Percentiles rank a stretch among this genome's conserved stretches.
These are phyloP conservation scores for Rachicladosporium sp. DNA, from an alignment of 2,329 filamentous ascomycete genomes.

Conservation along the genomic window DNA sequence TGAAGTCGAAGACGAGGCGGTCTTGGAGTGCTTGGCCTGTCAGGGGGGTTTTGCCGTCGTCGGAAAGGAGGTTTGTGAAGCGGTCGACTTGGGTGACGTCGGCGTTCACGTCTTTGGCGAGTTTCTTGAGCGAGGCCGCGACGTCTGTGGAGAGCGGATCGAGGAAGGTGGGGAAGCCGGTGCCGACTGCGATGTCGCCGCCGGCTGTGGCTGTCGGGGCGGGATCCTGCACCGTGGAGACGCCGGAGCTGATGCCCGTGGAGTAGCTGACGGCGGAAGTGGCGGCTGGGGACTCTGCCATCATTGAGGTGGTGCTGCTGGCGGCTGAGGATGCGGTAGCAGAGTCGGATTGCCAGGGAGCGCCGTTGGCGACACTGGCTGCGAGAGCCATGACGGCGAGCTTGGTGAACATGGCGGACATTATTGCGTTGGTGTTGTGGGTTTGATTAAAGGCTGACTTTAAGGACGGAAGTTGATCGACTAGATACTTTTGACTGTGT, in stretches of 20 bases:
- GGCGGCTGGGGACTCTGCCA: slow-evolving; percentile 1
- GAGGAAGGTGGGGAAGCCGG: slow-evolving; percentile 5
- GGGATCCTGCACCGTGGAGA: too few relatives aligned
- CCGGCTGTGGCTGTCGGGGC: background rate
- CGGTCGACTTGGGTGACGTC: slow-evolving; percentile 26
- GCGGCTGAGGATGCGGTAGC: background rate
- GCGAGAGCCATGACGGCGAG: slow-evolving; percentile 23
- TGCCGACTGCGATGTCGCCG: slow-evolving; percentile 1
- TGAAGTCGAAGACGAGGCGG: slow-evolving; percentile 52
- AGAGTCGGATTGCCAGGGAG: slow-evolving; percentile 10
- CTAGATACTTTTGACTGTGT: background rate
- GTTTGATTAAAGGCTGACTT: too few relatives aligned
- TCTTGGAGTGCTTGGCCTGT: slow-evolving; percentile 20
- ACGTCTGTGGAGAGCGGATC: slow-evolving; percentile 7
- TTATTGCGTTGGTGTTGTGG: slow-evolving; percentile 13
- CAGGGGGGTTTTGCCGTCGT: slow-evolving; percentile 20
- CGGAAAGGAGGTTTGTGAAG: slow-evolving; percentile 25
- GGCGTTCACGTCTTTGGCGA: slow-evolving; percentile 18
- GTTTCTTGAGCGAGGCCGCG: slow-evolving; percentile 2
- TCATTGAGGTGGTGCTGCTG: background rate
- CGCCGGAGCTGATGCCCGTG: slow-evolving; percentile 4
- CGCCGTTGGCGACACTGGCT: slow-evolving; percentile 21
- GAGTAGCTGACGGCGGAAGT: slow-evolving; percentile 4
- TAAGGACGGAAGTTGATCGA: background rate
- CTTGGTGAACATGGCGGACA: slow-evolving; percentile 23